A percentile compares a stretch with the other conserved stretches of the same genome.
phyloP scores from a whole-genome alignment of 169 alveolate genomes.

The Amoebophrya sp. region DNA sequence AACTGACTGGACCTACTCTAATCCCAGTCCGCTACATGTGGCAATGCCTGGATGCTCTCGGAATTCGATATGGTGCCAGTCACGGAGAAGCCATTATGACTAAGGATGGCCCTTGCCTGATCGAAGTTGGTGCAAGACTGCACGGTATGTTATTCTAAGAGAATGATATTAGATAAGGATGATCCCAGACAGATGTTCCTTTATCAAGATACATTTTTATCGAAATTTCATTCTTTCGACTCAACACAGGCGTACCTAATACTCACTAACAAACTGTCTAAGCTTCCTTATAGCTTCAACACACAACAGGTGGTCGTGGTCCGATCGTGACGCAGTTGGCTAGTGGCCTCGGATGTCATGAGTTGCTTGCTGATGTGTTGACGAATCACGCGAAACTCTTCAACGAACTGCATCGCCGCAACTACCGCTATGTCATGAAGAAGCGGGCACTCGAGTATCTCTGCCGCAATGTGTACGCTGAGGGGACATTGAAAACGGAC shows the following conservation, averaged over 20 bases:
- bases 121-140: background rate
- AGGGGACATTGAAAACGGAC: background rate
- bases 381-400: background rate
- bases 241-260: no score
- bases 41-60: background rate
- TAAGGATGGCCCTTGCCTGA: background rate
- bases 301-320: no score
- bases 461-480: background rate
- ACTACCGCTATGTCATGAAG: background rate
- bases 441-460: background rate
- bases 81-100: background rate
- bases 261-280: no score
- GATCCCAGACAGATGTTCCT: no score
- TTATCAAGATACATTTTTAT: no score
- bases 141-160: no score
- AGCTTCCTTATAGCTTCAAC: no score
- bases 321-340: background rate
- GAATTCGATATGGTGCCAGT: background rate
- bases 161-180: no score
- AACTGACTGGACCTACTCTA: no score
- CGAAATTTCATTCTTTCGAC: no score
- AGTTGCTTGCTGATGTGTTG: background rate
- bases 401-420: background rate
- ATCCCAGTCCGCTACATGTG: background rate
- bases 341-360: background rate